Evolutionary conservation across 2,329 filamentous ascomycete genomes (phyloP).

Genomic region (Cryphonectria nitschkei): DNA sequence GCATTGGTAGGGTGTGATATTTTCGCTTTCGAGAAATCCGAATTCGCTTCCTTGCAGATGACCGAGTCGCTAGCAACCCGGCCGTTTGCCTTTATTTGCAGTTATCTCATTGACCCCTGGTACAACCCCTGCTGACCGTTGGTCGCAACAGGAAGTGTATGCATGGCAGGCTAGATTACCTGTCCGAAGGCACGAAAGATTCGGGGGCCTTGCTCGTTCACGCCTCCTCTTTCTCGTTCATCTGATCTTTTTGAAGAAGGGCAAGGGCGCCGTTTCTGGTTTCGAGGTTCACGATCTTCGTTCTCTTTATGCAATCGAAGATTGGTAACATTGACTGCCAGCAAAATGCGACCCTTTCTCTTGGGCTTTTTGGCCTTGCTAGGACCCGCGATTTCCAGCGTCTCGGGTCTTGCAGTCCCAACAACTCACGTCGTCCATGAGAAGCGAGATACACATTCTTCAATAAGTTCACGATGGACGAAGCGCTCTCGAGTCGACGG

Average conservation of each 20-base stretch:
- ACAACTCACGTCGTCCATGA: conserved; percentile 35
- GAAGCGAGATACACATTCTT: conserved; percentile 30
- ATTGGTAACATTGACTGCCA: neutral
- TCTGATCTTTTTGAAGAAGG: neutral
- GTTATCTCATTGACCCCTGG: neutral
- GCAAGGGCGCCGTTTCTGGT: neutral
- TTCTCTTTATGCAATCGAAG: neutral
- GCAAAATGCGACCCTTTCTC: neutral
- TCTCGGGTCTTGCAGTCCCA: conserved; percentile 1
- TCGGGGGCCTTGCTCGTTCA: neutral
- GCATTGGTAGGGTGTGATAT: neutral
- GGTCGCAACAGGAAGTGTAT: neutral
- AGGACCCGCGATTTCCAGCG: neutral
- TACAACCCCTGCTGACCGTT: neutral
- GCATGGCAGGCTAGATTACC: neutral
- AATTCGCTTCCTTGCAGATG: neutral
- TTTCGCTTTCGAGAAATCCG: neutral
- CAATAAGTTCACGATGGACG: conserved; percentile 31
- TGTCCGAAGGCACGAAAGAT: neutral
- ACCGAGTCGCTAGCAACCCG: neutral
- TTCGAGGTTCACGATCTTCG: neutral
- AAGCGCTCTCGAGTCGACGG: conserved; percentile 33
- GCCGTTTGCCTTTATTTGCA: neutral
- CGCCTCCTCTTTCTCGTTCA: neutral
- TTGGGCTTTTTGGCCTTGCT: neutral